Evolutionary conservation across 1,139 yeast genomes (phyloP), one percentile per base, ranked within the genome.

Genomic region (Candida dubliniensis): DNA sequence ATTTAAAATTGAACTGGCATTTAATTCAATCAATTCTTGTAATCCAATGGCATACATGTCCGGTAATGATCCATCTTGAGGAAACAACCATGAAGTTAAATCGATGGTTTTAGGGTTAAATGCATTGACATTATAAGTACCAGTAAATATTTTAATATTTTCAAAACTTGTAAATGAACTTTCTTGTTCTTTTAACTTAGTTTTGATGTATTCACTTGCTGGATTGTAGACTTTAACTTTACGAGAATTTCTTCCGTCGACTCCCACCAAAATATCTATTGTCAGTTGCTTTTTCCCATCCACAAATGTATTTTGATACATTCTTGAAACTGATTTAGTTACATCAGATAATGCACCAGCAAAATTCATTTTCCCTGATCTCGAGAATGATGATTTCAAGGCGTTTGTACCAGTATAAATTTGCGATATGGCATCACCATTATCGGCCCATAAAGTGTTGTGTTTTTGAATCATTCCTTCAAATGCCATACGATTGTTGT

Each of bases 341-440:
- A 95, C 97, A 66, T 95, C 99, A 0, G 96, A 87, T 30, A 95
- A 67, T 0, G 97, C 97, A 14, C 99, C 98, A 0, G 98, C 98
- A 48, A 95, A 68, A 44, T 91, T 89, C 96, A 90, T 89, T 58
- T 90, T 91, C 13, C 99, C 99, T 34, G 89, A 85, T 59, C 99
- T 77, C 2, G 98, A 87, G 60, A 86, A 93, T 4, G 96, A 88
- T 0, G 97, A 88, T 62, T 95, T 95, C 41, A 95, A 71, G 0
- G 99, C 99, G 60, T 93, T 91, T 0, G 99, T 95, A 6, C 99
- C 99, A 0, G 99, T 93, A 61, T 95, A 95, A 26, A 93, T 93
- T 61, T 90, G 97, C 1, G 98, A 90, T 8, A 95, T 80, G 48
- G 95, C 96, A 64, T 95, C 99, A 38, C 99, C 99, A 62, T 93